Percentiles rank a stretch among this genome's conserved stretches.
phyloP scores from a whole-genome alignment of 108 stramenopile genomes.

The Chaetoceros tenuissimus region DNA sequence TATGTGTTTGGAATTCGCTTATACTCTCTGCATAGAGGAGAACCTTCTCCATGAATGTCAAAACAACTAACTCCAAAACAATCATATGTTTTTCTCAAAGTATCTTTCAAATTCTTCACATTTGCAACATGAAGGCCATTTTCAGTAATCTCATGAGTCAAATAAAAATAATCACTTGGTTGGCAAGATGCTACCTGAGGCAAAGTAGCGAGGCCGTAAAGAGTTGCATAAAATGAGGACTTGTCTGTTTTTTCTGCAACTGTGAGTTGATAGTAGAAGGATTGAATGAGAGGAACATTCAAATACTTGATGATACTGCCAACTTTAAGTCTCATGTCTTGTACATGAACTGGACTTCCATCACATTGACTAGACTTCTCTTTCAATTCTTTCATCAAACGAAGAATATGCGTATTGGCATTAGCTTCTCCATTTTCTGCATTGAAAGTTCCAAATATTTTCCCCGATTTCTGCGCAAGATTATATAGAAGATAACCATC shows the following conservation, averaged over 20 bases:
- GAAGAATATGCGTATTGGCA: constrained; percentile 33
- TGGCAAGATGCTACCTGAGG: constrained; percentile 43
- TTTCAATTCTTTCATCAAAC: constrained; percentile 28
- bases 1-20: not conserved
- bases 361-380: constrained; percentile 12
- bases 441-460: constrained; percentile 34
- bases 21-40: not conserved
- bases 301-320: constrained; percentile 38
- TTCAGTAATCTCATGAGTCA: constrained; percentile 24
- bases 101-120: not conserved
- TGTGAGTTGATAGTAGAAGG: constrained; percentile 36
- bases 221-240: no score
- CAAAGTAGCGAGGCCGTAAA: constrained; percentile 41
- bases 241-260: no score
- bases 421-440: constrained; percentile 21
- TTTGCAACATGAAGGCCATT: constrained; percentile 1
- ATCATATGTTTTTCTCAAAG: not conserved
- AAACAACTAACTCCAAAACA: constrained; percentile 22
- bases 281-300: constrained; percentile 46
- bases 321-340: constrained; percentile 22
- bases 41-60: not conserved
- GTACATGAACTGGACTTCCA: constrained; percentile 2
- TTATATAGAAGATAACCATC: constrained; percentile 56
- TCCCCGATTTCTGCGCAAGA: constrained; percentile 37
- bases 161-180: constrained; percentile 18